A percentile compares a stretch with the other conserved stretches of the same genome.
These are phyloP conservation scores for Mimosa pudica DNA, from an alignment of 306 rosid species.

Conservation along the genomic window DNA sequence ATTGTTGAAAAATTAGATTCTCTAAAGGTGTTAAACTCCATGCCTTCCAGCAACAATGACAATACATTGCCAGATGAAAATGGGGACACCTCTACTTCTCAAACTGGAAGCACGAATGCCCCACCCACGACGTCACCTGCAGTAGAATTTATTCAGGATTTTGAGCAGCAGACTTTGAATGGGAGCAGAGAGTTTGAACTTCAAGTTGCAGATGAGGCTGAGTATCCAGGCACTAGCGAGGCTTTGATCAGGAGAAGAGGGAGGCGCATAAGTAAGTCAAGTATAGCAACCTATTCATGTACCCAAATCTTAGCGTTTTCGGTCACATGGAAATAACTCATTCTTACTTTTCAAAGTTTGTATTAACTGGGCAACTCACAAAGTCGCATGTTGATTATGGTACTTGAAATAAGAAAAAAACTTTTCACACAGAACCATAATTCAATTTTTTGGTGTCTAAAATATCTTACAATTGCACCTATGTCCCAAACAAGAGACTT, in stretches of 20 bases:
- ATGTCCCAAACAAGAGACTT: too few species aligned
- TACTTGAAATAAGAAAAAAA: background rate
- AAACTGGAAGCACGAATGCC: constrained; percentile 61
- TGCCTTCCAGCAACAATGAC: constrained; percentile 41
- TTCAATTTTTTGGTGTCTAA: background rate
- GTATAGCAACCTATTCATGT: background rate
- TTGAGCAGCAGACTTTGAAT: constrained; percentile 51
- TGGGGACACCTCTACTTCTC: constrained; percentile 60
- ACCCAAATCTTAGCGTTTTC: background rate
- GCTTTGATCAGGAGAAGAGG: background rate
- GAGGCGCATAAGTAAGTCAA: background rate
- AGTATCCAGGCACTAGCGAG: background rate
- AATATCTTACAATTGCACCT: background rate
- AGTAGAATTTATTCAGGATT: constrained; percentile 46
- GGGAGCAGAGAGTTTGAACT: constrained; percentile 55
- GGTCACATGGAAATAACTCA: background rate
- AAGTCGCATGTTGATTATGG: background rate
- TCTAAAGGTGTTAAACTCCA: constrained; percentile 61
- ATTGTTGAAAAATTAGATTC: constrained; percentile 63
- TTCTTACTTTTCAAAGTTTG: background rate
- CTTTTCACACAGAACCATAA: background rate
- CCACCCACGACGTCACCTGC: constrained; percentile 58
- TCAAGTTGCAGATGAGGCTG: background rate
- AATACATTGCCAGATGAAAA: constrained; percentile 58
- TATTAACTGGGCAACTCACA: background rate